phyloP scores from a whole-genome alignment of 768 basidiomycete genomes.

The Tulasnella sp. region DNA sequence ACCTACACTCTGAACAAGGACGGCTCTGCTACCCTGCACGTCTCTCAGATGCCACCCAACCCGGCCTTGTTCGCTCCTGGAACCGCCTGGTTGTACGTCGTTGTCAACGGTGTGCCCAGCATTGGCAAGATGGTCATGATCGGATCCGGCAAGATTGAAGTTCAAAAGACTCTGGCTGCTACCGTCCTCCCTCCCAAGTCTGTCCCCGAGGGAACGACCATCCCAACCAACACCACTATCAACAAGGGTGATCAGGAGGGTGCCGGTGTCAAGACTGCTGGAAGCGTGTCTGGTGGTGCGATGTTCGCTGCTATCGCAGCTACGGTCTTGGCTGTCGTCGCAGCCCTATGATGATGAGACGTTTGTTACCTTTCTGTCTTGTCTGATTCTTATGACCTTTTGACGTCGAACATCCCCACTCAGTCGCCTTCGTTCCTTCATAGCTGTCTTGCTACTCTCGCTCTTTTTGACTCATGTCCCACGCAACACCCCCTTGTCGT shows the following conservation, averaged over 20 bases:
- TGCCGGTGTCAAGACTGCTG: slow-evolving; percentile 7
- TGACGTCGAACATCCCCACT: slow-evolving; percentile 13
- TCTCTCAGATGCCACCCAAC: slow-evolving; percentile 67
- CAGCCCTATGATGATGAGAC: slow-evolving; percentile 5
- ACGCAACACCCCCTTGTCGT: not conserved
- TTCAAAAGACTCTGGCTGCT: slow-evolving; percentile 9
- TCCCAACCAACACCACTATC: slow-evolving; percentile 26
- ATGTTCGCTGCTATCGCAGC: slow-evolving; percentile 8
- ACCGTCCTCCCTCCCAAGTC: slow-evolving; percentile 23
- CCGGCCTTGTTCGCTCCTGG: slow-evolving; percentile 75
- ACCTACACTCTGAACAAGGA: no score
- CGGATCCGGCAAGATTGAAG: slow-evolving; percentile 56
- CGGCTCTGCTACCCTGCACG: slow-evolving; percentile 52
- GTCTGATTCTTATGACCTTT: not conserved
- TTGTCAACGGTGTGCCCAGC: slow-evolving; percentile 69
- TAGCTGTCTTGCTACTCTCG: not conserved
- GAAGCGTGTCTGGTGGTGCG: not conserved
- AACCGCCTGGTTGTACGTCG: slow-evolving; percentile 74
- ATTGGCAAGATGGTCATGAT: slow-evolving; percentile 65
- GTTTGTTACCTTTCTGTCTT: not conserved
- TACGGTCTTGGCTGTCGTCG: slow-evolving; percentile 8
- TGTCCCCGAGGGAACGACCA: slow-evolving; percentile 30
- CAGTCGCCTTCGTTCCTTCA: slow-evolving; percentile 5
- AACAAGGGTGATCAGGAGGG: not conserved
- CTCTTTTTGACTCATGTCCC: not conserved